These are phyloP conservation scores for Scutellaria baicalensis DNA, from an alignment of 257 asterid species.

Conservation along the genomic window DNA sequence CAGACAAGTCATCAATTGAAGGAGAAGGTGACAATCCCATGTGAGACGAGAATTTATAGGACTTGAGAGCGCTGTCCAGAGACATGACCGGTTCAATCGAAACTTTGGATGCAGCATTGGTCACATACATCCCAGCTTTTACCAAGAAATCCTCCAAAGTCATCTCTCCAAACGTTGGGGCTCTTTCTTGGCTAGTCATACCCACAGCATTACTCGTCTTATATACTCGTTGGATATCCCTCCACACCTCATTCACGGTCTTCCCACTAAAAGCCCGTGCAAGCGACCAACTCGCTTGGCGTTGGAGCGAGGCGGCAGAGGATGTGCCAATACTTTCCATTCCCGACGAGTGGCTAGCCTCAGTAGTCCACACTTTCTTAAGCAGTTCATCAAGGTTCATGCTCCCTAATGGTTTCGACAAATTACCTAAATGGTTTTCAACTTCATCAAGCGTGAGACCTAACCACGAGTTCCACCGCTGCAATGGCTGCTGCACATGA, in stretches of 20 bases:
- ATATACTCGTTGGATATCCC: slow-evolving; percentile 51
- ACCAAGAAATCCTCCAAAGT: slow-evolving; percentile 81
- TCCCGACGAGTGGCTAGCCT: slow-evolving; percentile 31
- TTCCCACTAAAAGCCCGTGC: slow-evolving; percentile 50
- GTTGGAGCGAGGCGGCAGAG: slow-evolving; percentile 52
- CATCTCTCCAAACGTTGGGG: slow-evolving; percentile 59
- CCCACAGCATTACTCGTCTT: slow-evolving; percentile 30
- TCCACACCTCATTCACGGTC: slow-evolving; percentile 70
- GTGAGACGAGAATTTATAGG: slow-evolving; percentile 36
- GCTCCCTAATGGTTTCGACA: slow-evolving; percentile 59
- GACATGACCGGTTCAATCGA: slow-evolving; percentile 54
- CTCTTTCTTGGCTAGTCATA: slow-evolving; percentile 19
- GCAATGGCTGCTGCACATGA: slow-evolving; percentile 29
- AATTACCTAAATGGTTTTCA: slow-evolving; percentile 42
- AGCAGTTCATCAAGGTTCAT: slow-evolving; percentile 75
- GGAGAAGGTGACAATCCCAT: slow-evolving; percentile 55
- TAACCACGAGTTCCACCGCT: slow-evolving; percentile 59
- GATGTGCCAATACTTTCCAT: slow-evolving; percentile 20
- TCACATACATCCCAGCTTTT: slow-evolving; percentile 57
- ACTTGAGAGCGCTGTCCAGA: slow-evolving; percentile 38
- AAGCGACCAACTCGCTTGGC: slow-evolving; percentile 52
- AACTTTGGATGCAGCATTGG: slow-evolving; percentile 45
- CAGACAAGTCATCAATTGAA: slow-evolving; percentile 52
- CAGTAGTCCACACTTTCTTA: slow-evolving; percentile 46
- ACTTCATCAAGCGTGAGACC: slow-evolving; percentile 57